phyloP scores from a whole-genome alignment of 2,329 filamentous ascomycete genomes.

The Myriosclerotinia scirpicola region DNA sequence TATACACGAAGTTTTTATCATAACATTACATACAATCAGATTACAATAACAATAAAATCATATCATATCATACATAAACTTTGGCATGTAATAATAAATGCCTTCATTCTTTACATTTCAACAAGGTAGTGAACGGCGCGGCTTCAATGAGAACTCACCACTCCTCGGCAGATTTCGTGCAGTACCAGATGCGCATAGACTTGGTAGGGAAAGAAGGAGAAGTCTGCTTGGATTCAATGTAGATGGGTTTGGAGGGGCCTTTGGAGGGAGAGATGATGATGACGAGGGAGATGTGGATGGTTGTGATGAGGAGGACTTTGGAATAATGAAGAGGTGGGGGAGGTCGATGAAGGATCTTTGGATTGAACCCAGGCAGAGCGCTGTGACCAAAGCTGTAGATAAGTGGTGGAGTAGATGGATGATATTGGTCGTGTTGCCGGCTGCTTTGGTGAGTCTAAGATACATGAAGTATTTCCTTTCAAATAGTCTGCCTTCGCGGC shows the following conservation, averaged over 20 bases:
- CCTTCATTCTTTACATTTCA: constrained; percentile 68
- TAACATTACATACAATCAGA: not conserved
- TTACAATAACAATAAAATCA: not conserved
- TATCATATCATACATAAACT: not conserved
- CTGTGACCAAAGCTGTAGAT: constrained; percentile 58
- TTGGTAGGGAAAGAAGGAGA: constrained; percentile 31
- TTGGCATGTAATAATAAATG: constrained; percentile 45
- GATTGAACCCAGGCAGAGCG: constrained; percentile 59
- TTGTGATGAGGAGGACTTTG: constrained; percentile 31
- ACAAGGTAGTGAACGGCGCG: constrained; percentile 60
- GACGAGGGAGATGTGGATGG: constrained; percentile 41
- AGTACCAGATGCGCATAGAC: constrained; percentile 49
- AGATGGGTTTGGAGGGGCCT: constrained; percentile 39
- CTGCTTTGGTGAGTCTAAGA: constrained; percentile 53
- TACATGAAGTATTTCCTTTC: not conserved
- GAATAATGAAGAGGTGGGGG: constrained; percentile 38
- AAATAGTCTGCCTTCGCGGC: not conserved
- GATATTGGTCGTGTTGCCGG: constrained; percentile 60
- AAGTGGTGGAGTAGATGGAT: constrained; percentile 65
- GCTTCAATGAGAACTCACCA: constrained; percentile 55
- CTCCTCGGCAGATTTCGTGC: constrained; percentile 65
- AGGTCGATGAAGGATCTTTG: constrained; percentile 52
- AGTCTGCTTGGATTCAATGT: constrained; percentile 52
- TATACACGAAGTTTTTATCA: not conserved
- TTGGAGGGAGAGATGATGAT: constrained; percentile 41